phyloP scores from a whole-genome alignment of 305 asterid genomes.

The Vinca major region DNA sequence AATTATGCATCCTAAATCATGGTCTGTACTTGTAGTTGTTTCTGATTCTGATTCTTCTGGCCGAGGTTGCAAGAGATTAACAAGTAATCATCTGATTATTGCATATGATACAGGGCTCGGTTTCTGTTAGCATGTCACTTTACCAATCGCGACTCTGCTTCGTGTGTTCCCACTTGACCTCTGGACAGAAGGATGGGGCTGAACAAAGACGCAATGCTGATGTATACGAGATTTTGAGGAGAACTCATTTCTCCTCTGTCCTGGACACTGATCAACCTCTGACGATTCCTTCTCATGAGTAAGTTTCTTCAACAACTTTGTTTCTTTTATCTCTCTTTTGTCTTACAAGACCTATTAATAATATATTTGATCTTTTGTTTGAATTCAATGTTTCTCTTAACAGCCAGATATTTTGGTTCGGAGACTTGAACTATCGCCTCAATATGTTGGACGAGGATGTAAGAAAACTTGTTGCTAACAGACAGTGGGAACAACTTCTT shows the following conservation, averaged over 20 bases:
- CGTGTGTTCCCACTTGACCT: conserved; percentile 85
- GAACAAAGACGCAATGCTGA: conserved; percentile 69
- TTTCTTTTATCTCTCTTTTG: background rate
- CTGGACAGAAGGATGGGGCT: conserved; percentile 74
- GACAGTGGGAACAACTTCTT: conserved; percentile 64
- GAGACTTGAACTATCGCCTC: conserved; percentile 76
- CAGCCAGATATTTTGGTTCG: conserved; percentile 92
- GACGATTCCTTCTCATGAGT: conserved; percentile 89
- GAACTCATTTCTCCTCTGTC: conserved; percentile 64
- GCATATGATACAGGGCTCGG: conserved; percentile 62
- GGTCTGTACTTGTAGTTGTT: background rate
- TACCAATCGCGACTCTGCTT: conserved; percentile 82
- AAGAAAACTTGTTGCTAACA: conserved; percentile 50
- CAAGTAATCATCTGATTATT: background rate
- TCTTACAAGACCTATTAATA: no score
- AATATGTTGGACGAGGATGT: conserved; percentile 52
- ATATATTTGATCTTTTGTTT: background rate
- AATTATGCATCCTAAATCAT: background rate
- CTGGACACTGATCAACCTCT: conserved; percentile 61
- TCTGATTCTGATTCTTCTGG: background rate
- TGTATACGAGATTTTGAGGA: conserved; percentile 64
- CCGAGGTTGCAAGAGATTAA: background rate
- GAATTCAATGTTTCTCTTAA: conserved; percentile 17
- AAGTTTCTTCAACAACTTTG: conserved; percentile 19
- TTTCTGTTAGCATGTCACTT: conserved; percentile 83